Base-by-base conservation (phyloP, 1,284 basidiomycete species). In the Phaffia rhodozyma region DNA sequence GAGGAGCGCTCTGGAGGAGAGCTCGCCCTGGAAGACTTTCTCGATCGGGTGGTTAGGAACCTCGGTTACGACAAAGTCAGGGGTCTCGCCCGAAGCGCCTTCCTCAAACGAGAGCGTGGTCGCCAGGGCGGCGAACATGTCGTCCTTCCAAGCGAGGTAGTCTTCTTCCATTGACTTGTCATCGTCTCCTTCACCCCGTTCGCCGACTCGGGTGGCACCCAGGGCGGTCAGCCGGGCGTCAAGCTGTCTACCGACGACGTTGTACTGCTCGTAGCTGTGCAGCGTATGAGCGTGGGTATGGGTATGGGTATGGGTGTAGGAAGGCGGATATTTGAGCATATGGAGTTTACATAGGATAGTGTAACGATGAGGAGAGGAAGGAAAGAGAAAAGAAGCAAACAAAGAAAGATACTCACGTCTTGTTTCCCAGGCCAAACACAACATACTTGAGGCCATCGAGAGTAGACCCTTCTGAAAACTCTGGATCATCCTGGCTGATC, bases 91-190 rank as follows among this genome's bases (percentile, higher is more conserved):
- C 63, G 91, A 91, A 70, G 91, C 90, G 64, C 96, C 94, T 76
- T 97, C 94, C 75, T 97, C 92, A 63, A 97, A 89, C 67, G 82
- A 82, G 81, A 97, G 83, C 57, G 82, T 82, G 68, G 81, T 76
- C 32, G 91, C 82, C 66, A 98, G 90, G 5, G 85, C 84, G 55
- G 87, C 86, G 86, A 92, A 97, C 91, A 97, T 93, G 71, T 81
- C 82, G 74, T 98, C 94, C 77, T 98, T 98, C 94, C 94, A 98
- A 68, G 90, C 91, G n/a, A 98, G 82, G 75, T 97, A 98, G 77
- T 98, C 94, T 78, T 98, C 96, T 76, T 98, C 94, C 90, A 98
- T 94, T 73, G 89, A 92, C 81, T 96, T 96, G 77, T 98, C 94
- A 74, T 98, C 94, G 73, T 98, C 94, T 69, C 94, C 94, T 77